These are phyloP conservation scores for Coelastrella sp. DNA, from an alignment of 139 green algal species.

Conservation along the genomic window DNA sequence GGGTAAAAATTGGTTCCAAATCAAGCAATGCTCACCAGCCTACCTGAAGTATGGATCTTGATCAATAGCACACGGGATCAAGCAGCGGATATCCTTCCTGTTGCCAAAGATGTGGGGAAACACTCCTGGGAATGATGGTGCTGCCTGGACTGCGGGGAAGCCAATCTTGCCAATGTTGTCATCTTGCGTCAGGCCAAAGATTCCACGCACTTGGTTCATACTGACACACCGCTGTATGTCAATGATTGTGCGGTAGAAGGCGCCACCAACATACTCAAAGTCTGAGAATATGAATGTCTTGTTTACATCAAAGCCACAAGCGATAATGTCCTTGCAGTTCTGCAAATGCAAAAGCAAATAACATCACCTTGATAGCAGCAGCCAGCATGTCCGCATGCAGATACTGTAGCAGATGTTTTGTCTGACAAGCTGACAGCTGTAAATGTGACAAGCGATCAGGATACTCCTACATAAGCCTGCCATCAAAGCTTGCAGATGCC, in stretches of 20 bases:
- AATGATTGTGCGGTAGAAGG: slow-evolving; percentile 96
- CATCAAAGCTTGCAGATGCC: no score
- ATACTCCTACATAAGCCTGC: no score
- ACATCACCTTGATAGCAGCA: no score
- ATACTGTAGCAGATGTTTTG: neutral
- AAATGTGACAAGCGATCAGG: no score
- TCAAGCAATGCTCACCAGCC: neutral
- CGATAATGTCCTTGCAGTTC: slow-evolving; percentile 99
- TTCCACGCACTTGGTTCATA: slow-evolving; percentile 93
- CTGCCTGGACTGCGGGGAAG: slow-evolving; percentile 96
- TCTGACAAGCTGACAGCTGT: no score
- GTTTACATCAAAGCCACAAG: slow-evolving; percentile 95
- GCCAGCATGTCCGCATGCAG: neutral
- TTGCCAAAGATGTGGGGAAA: slow-evolving; percentile 98
- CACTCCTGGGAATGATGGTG: slow-evolving; percentile 91
- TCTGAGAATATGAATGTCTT: slow-evolving; percentile 99
- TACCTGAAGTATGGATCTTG: slow-evolving; percentile 82
- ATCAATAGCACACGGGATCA: slow-evolving; percentile 99
- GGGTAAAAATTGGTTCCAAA: no score
- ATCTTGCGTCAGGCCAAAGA: slow-evolving; percentile 80
- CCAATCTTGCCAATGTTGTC: slow-evolving; percentile 96
- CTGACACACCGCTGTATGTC: slow-evolving; percentile 91
- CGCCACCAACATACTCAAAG: slow-evolving; percentile 95
- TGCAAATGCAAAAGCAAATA: slow-evolving; percentile 41
- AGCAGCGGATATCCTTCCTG: slow-evolving; percentile 89